Conservation (phyloP, 176 grass and related monocot species). For the Hsuehochloa calcarea region DNA sequence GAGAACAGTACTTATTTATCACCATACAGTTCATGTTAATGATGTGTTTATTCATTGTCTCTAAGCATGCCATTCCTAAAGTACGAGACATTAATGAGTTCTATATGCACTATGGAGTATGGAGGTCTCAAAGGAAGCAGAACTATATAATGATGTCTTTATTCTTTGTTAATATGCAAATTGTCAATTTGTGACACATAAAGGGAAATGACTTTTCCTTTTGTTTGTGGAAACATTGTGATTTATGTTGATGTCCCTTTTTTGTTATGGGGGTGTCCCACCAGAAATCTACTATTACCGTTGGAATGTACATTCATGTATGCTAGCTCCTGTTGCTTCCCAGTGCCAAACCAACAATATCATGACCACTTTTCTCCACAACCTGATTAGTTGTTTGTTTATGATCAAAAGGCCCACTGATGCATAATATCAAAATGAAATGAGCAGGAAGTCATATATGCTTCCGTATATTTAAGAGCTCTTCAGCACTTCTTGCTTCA, state of each 20-base stretch:
- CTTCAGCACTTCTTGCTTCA: background rate
- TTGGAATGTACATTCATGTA: too few species aligned
- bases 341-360: too few species aligned
- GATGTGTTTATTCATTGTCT: background rate
- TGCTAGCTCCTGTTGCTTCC: too few species aligned
- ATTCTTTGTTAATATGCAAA: background rate
- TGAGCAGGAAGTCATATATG: background rate
- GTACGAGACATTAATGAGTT: background rate
- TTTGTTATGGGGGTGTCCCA: background rate
- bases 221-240: background rate
- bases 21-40: background rate
- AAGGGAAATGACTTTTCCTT: background rate
- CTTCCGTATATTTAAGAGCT: slow-evolving; percentile 18
- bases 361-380: background rate
- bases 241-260: background rate
- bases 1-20: background rate
- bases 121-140: background rate
- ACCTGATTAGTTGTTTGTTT: background rate
- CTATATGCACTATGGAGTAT: background rate
- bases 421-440: background rate
- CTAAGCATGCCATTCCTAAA: background rate
- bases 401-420: background rate
- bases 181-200: background rate
- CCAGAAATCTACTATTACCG: too few species aligned
- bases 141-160: background rate